Evolutionary conservation across 192 early-diverging fungal species (phyloP), one percentile per base, ranked within the genome.

Genomic region (Kappamyces sp.): DNA sequence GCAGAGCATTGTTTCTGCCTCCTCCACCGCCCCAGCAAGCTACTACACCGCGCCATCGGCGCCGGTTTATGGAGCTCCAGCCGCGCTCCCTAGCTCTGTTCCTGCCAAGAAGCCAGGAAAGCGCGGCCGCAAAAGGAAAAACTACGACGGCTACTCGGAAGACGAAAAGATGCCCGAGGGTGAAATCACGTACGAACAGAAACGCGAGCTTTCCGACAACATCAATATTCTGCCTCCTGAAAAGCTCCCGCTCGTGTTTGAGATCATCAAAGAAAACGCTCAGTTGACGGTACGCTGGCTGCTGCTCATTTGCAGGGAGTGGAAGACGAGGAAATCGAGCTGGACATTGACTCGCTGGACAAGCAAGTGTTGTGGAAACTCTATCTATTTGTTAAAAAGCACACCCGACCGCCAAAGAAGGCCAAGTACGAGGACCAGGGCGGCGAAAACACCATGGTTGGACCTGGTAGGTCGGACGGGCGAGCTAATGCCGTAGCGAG

Each of bases 301-400:
- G 31, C 47, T 43, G 8, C 22, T 30, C 30, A 30, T 49, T 31
- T 39, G 2, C 52, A 74, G 45, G 54, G 58, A 3, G 70, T 73
- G n/a, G 80, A 74, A 3, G 82, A 88, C 57, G 88, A 89, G 39
- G 94, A 96, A 68, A 91, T 97, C 57, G 93, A 96, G 66, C 76
- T 98, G 61, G 95, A 98, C 59, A 95, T 98, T 70, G 93, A 95
- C 59, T 76, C 88, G 0, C 73, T 96, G 45, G 88, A 91, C 66
- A 81, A 84, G 57, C 70, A 68, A 33, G 94, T 91, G 7, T 77
- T 95, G 30, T 88, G 81, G 66, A 79, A 82, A 64, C 72, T 98
- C 41, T 92, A 95, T 66, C 77, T 88, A 42, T 96, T 88, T 69
- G 93, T 94, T 4, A 81, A 76, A 30, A 78, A 78, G 65, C 40